phyloP scores from a whole-genome alignment of 345 rosid genomes.

The Toxicodendron radicans region DNA sequence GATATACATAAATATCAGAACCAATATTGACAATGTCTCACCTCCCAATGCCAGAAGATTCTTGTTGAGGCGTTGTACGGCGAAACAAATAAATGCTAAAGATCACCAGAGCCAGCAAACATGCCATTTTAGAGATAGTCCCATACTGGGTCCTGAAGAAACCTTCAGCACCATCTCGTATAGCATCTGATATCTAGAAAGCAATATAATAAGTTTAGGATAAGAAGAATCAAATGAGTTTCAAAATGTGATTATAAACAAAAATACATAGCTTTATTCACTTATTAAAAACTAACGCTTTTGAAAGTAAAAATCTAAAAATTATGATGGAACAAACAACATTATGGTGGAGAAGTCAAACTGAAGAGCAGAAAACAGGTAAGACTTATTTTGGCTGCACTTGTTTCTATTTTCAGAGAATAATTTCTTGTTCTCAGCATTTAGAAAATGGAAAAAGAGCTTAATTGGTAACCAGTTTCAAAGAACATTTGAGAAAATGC shows the following conservation, averaged over 20 bases:
- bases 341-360: not conserved
- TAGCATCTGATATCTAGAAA: conserved; percentile 95
- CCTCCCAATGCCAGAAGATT: conserved; percentile 98
- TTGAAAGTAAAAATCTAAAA: not conserved
- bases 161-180: conserved; percentile 99
- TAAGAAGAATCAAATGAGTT: conserved; percentile 17
- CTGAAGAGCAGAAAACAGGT: too few relatives aligned
- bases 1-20: not conserved
- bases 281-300: not conserved
- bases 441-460: too few relatives aligned
- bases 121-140: conserved; percentile 95
- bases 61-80: conserved; percentile 88
- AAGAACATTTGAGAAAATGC: too few relatives aligned
- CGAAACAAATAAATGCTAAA: conserved; percentile 88
- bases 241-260: not conserved
- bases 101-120: conserved; percentile 82
- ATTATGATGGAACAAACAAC: not conserved
- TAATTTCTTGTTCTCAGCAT: too few relatives aligned
- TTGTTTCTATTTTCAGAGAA: too few relatives aligned
- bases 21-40: conserved; percentile 24
- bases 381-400: too few relatives aligned
- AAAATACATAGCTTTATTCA: not conserved
- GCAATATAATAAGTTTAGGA: conserved; percentile 33
- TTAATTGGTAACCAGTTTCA: too few relatives aligned
- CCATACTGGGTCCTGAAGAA: conserved; percentile 97